Evolutionary conservation across 2,329 filamentous ascomycete genomes (phyloP).

Genomic region (Aspergillus niger): DNA sequence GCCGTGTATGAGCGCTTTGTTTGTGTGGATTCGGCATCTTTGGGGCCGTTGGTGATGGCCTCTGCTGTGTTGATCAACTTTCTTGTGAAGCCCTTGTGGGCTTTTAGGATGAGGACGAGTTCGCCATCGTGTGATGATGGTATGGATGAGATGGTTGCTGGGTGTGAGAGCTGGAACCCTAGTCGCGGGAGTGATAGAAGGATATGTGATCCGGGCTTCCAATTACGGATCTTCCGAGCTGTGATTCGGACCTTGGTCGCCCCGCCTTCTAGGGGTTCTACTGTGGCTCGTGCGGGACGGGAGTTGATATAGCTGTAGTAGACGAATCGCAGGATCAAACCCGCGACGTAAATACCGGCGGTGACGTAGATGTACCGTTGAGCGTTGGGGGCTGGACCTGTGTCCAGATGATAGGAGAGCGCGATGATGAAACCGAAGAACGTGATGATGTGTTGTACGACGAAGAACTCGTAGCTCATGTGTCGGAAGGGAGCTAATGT

Average conservation of each 20-base stretch:
- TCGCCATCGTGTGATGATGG: neutral
- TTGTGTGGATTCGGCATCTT: neutral
- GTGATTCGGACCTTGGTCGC: neutral
- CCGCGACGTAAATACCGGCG: neutral
- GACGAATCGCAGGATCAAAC: neutral
- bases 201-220: neutral
- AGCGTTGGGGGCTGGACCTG: neutral
- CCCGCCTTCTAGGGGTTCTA: neutral
- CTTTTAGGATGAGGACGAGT: neutral
- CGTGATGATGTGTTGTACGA: neutral
- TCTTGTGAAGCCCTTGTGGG: neutral
- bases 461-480: neutral
- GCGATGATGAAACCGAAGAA: conserved; percentile 1
- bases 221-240: neutral
- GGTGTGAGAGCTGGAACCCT: neutral
- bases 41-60: neutral
- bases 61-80: neutral
- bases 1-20: neutral
- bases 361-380: neutral
- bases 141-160: neutral
- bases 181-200: neutral
- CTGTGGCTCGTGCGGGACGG: neutral
- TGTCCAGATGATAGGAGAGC: neutral
- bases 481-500: neutral
- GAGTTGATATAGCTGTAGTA: neutral